Conservation (phyloP, 2,329 filamentous ascomycete species). For the Colletotrichum trifolii region DNA sequence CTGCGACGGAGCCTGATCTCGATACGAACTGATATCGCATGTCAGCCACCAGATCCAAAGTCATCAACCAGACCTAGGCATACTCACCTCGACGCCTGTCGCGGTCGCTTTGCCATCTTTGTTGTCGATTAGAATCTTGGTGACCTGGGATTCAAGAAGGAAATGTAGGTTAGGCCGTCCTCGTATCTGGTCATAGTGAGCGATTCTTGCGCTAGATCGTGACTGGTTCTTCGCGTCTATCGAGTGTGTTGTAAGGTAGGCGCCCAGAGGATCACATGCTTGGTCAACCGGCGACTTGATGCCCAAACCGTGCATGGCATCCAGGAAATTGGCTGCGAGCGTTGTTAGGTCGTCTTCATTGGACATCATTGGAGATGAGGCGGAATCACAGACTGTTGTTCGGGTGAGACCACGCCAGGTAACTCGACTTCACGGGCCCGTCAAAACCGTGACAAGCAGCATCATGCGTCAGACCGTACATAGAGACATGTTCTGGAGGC, state of each 20-base stretch:
- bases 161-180: constrained; percentile 28
- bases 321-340: constrained; percentile 11
- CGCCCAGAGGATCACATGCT: constrained; percentile 16
- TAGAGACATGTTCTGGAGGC: constrained; percentile 28
- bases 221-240: constrained; percentile 21
- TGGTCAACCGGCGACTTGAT: constrained; percentile 13
- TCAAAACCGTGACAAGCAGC: constrained; percentile 15
- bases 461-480: constrained; percentile 37
- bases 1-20: not conserved
- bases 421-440: constrained; percentile 22
- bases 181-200: not conserved
- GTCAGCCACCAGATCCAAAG: not conserved
- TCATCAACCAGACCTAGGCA: constrained; percentile 21
- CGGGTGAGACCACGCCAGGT: constrained; percentile 27
- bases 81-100: constrained; percentile 39
- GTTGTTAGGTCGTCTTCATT: not conserved
- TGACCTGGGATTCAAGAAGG: constrained; percentile 36
- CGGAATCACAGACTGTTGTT: constrained; percentile 13
- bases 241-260: constrained; percentile 20
- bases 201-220: constrained; percentile 21
- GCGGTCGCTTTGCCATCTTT: constrained; percentile 32
- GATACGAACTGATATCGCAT: not conserved
- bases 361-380: fast-evolving
- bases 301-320: constrained; percentile 17
- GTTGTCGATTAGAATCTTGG: constrained; percentile 37